Evolutionary conservation across 306 rosid genomes (phyloP), one percentile per base, ranked within the genome.

Genomic region (Prunus campanulata): DNA sequence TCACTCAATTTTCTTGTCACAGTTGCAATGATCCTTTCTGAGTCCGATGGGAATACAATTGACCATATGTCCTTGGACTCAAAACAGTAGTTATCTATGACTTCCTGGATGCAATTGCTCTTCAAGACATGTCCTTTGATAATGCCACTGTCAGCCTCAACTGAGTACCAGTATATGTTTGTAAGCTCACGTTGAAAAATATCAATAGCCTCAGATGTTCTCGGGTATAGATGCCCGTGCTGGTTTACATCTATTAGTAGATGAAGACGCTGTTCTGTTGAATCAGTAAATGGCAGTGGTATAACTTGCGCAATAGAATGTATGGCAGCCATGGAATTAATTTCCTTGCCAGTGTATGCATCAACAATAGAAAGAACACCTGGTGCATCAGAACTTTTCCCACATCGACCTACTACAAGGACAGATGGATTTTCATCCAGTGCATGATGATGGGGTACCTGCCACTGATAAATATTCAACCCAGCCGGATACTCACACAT

Each of bases 361-460:
- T 96, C 97, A 82, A 96, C 87, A 71, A 92, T 91, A 68, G 98
- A 96, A 79, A 96, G 89, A 85, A 79, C 85, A 83, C 85, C 88
- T 3, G 93, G 86, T 67, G 88, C 86, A 48, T 84, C 86, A 78
- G 77, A 86, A 80, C 83, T 81, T 82, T 86, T 82, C 72, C 93
- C 92, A 78, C 98, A 96, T 70, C 76, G 90, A 63, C 98, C 99
- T 77, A 84, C 90, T 63, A 96, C 74, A 60, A 96, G 93, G 70
- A 91, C 77, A 74, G 97, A 90, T 71, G 99, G 99, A 85, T 96
- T 91, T 78, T 89, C 93, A 78, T 96, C 97, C 91, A 95, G 20
- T 48, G 97, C 99, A 78, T 88, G 96, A 83, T 96, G 98, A 84
- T 96, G 99, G 5, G 98, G 99, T 74, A 89, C 86, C 88, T 89